Base-by-base conservation (phyloP, 495 filamentous ascomycete species). In the Pseudoneurospora amorphoporcata region DNA sequence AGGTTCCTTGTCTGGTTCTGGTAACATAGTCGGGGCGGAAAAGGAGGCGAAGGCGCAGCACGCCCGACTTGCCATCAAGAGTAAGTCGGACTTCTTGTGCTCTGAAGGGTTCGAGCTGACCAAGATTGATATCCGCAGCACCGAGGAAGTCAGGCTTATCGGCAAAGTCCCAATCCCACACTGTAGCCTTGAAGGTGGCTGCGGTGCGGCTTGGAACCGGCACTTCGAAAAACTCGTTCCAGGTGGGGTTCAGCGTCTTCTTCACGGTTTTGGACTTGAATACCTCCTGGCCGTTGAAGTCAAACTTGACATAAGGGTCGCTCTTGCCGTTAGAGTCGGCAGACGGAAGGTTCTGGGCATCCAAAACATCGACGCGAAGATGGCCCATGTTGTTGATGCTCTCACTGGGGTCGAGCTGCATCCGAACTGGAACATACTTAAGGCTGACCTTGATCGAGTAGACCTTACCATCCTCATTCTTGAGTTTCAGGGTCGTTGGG, bases 331-430 rank as follows among this genome's bases (percentile, higher is more conserved):
- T 99, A 39, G 94, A 90, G 78, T 99, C 95, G 68, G 93, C 94
- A 12, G 95, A 87, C 9, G 95, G 95, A 29, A 99, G 88, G 74
- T 98, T 90, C 37, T 89, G 86, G 29, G 92, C 95, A 78, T 97
- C 93, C 68, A 97, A 82, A n/a, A 98, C 85, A 74, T 98, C 93
- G 68, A 98, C 92, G 10, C 93, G 91, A 39, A 99, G 88, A 69
- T 88, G 92, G 71, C 95, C 95, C 90, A 95, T 94, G 82, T 99
- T 99, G 87, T 97, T 98, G 85, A 98, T 97, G 80, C 92, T 96
- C 82, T 99, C 95, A 75, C 87, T 92, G 3, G 95, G 93, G 77
- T 98, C 94, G 70, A 99, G 91, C 71, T 87, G 86, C 95, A 99
- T 99, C 82, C 91, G 88, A 68, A 97, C 88, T 0, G 95, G 95